Conservation (phyloP, 129 eudicot genomes). For the Pittosporum tobira region DNA sequence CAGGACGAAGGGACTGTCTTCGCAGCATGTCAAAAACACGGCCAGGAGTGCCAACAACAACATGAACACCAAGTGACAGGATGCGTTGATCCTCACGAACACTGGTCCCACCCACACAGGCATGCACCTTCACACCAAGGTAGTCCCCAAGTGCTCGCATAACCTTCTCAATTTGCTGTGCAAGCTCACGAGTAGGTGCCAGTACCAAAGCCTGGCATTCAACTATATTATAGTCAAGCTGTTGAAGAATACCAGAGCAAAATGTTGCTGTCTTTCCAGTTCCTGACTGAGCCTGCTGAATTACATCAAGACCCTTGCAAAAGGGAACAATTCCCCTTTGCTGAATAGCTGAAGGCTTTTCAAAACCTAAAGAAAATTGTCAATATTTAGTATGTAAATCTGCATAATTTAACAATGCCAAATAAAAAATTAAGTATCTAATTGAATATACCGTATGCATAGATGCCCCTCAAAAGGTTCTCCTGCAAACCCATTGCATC, state of each 20-base stretch:
- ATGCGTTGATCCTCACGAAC: conserved; percentile 54
- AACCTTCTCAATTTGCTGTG: conserved; percentile 51
- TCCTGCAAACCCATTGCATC: conserved; percentile 55
- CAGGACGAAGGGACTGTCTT: conserved; percentile 49
- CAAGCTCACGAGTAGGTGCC: conserved; percentile 57
- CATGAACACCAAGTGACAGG: conserved; percentile 43
- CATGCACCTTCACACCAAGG: conserved; percentile 56
- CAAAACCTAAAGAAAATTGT: conserved; percentile 29
- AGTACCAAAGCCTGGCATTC: conserved; percentile 50
- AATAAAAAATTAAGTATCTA: neutral
- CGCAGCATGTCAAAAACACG: conserved; percentile 57
- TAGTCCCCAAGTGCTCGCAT: conserved; percentile 59
- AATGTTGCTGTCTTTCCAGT: conserved; percentile 55
- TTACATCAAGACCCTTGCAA: conserved; percentile 48
- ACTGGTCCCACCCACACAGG: conserved; percentile 59
- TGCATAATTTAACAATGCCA: neutral
- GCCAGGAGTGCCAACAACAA: conserved; percentile 51
- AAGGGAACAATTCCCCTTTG: conserved; percentile 55
- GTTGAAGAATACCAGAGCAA: conserved; percentile 55
- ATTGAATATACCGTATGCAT: conserved; percentile 39
- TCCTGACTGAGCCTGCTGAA: conserved; percentile 56
- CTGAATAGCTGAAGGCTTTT: conserved; percentile 52
- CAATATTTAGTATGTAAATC: neutral
- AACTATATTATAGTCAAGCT: conserved; percentile 34
- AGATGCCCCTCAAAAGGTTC: conserved; percentile 57